A percentile compares a stretch with the other conserved stretches of the same genome.
Evolutionary conservation across 352 stramenopile species (phyloP).

Genomic region (Globisporangium solare): DNA sequence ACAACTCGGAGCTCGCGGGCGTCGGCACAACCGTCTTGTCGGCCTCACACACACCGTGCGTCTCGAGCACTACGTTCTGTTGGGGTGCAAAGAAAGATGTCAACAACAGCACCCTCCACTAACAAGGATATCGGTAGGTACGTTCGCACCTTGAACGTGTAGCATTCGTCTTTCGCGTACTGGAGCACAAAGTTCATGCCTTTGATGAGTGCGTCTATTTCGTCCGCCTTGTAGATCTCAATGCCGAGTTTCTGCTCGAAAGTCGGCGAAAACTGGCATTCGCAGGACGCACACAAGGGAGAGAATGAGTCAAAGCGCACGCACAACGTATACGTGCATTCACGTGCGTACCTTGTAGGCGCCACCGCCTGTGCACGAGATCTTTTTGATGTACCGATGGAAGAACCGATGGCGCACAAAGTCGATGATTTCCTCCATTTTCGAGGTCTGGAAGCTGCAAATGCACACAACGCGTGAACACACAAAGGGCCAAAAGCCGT

Average conservation of each 20-base stretch:
- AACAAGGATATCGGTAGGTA: not conserved
- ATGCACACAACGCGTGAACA: not conserved
- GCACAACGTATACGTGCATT: not conserved
- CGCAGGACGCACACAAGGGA: not conserved
- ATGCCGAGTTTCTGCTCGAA: slow-evolving; percentile 92
- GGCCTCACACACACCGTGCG: slow-evolving; percentile 44
- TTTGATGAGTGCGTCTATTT: slow-evolving; percentile 95
- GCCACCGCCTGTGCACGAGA: slow-evolving; percentile 91
- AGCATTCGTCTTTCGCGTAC: slow-evolving; percentile 93
- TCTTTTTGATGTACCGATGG: slow-evolving; percentile 88
- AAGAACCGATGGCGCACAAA: slow-evolving; percentile 77
- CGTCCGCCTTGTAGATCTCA: slow-evolving; percentile 91
- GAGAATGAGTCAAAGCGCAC: no score
- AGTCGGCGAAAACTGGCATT: slow-evolving; percentile 44
- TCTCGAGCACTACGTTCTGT: slow-evolving; percentile 54
- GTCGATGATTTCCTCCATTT: slow-evolving; percentile 67
- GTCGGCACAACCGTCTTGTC: slow-evolving; percentile 66
- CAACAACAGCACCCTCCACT: not conserved
- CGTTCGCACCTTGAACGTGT: slow-evolving; percentile 87
- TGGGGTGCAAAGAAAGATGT: not conserved
- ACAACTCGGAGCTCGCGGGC: slow-evolving; percentile 49
- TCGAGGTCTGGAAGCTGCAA: slow-evolving; percentile 56
- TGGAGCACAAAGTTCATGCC: slow-evolving; percentile 96
- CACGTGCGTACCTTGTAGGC: slow-evolving; percentile 89
- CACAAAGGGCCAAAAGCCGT: not conserved